A percentile compares a stretch with the other conserved stretches of the same genome.
These are phyloP conservation scores for Canariomyces notabilis DNA, from an alignment of 2,329 filamentous ascomycete species.

Conservation along the genomic window DNA sequence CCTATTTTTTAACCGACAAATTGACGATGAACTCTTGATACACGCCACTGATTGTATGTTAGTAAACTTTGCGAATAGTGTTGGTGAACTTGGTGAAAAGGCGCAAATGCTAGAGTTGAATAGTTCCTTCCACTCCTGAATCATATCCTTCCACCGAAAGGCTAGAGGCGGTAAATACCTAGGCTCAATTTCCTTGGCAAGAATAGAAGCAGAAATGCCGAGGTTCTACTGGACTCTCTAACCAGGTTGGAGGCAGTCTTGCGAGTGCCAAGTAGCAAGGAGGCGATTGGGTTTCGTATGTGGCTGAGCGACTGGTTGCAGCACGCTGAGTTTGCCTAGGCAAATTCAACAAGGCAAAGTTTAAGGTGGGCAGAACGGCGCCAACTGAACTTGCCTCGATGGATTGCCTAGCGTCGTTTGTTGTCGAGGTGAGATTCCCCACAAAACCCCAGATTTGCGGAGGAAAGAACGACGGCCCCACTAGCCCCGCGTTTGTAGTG, in stretches of 20 bases:
- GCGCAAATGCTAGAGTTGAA: too few relatives aligned
- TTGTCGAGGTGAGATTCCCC: neutral
- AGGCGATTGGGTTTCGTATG: neutral
- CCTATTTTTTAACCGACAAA: too few relatives aligned
- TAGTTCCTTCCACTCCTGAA: too few relatives aligned
- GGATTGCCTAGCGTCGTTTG: conserved; percentile 2
- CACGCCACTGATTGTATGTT: too few relatives aligned
- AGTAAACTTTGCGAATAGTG: too few relatives aligned
- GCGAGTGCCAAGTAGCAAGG: conserved; percentile 7
- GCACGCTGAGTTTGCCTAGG: neutral
- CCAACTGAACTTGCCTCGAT: too few relatives aligned
- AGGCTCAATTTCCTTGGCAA: conserved; percentile 7
- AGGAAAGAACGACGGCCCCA: neutral
- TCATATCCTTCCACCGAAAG: neutral
- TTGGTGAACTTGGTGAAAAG: too few relatives aligned
- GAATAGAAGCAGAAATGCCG: conserved; percentile 1
- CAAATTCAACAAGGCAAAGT: too few relatives aligned
- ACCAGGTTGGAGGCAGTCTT: conserved; percentile 3
- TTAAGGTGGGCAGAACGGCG: too few relatives aligned
- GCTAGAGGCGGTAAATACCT: neutral
- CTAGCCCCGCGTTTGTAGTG: too few relatives aligned
- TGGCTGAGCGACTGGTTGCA: neutral
- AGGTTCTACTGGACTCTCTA: conserved; percentile 1
- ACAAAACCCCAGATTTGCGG: neutral
- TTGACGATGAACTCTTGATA: too few relatives aligned